Base-by-base conservation (phyloP, 129 eudicot species). In the Rutidosis leptorrhynchoides region DNA sequence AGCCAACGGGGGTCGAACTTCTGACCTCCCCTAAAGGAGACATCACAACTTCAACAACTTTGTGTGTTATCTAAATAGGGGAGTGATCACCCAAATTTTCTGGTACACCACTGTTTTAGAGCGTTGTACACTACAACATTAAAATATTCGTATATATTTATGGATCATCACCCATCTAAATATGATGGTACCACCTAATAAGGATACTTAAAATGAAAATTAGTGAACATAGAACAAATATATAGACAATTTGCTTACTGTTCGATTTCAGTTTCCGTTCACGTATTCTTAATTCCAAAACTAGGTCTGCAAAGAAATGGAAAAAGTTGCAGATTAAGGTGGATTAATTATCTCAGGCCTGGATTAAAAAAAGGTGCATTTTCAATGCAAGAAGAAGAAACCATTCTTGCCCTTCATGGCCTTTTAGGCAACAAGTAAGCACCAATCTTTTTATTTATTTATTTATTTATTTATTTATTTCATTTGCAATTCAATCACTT, bases 291-390 rank as follows among this genome's bases (percentile, higher is more conserved):
- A 64, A 64, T 8, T 25, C 10, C 32, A 24, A 6, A 35, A 6
- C 37, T 12, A 92, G 98, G 98, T 45, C 71, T 92, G 71, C 74
- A 88, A 60, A 80, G 98, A 58, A 88, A 79, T 5, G 96, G 98
- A 24, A 92, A 92, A 75, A 92, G 96, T 72, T 92, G 98, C 75
- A 83, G 98, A 78, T 80, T 92, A 70, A 77, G 98, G 75, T 88
- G 98, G 96, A 81, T 92, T 67, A 92, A 92, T 74, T 92, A 92
- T 75, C 73, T 88, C 16, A 75, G 95, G 42, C 98, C 98, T 3
- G 98, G 96, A 21, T 68, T 92, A 43, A 92, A 88, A 70, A 73
- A 87, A 66, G 95, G 95, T 8, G 66, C 77, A 21, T 83, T 92
- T 61, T 85, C 80, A 4, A 6, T 55, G 37, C 81, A 81, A 74